Evolutionary conservation across 129 eudicot genomes (phyloP), one percentile per base, ranked within the genome.

Genomic region (Centaurea solstitialis): DNA sequence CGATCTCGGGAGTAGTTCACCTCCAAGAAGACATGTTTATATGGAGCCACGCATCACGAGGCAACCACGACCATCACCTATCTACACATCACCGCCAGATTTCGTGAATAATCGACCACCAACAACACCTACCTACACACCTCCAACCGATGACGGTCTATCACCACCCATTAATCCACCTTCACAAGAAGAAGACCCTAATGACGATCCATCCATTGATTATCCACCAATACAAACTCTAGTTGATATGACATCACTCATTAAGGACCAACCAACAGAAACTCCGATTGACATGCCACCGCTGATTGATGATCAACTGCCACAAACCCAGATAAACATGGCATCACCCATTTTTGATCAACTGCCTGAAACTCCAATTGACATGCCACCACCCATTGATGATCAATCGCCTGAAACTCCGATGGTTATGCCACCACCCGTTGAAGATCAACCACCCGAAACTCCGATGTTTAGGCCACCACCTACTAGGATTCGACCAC

Each of bases 331-430:
- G 21, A 15, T 17, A 4, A 0, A 53, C 21, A 53, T 53, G 21
- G 22, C 38, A 68, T 35, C 53, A 68, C 81, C 81, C 10, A n/a
- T 78, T 39, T 37, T 26, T 1, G 81, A 78, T 69, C 75, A 78
- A 68, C 68, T 68, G n/a, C 74, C 74, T 23, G n/a, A 28, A 47
- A 47, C 61, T 41, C 64, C 65, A 9, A 57, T 57, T 8, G 0
- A 17, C 7, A 13, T 18, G 2, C 22, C 65, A 57, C 75, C 81
- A 45, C 81, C 81, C 0, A 23, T 43, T 6, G 68, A 18, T 5
- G 21, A 45, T n/a, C 75, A 78, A 43, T 68, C 81, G 12, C 74
- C 75, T 68, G 22, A 57, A 57, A 57, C 65, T 57, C 22, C 65
- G 22, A 57, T 17, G 0, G 6, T 57, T 57, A 57, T 0, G 6